Evolutionary conservation across 208 protist genomes (phyloP), one percentile per base, ranked within the genome.

Genomic region (Entamoeba moshkovskii): DNA sequence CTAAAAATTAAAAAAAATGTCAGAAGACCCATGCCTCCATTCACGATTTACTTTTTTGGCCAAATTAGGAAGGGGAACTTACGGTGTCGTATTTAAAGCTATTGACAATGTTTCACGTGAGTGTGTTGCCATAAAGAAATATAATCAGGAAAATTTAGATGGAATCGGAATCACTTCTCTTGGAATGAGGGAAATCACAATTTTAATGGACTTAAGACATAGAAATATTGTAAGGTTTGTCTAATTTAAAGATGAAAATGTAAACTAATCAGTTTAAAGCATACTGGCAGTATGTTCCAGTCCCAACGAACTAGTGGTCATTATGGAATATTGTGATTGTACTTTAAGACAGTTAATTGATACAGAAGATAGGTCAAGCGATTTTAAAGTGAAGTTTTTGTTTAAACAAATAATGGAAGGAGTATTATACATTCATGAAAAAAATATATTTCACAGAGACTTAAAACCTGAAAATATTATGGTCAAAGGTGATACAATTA

Each of bases 391-490:
- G 29, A 11, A 38, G 3, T 52, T 38, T 16, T 45, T 94, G 16
- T 85, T 94, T 49, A 85, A 66, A 25, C 93, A 93, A 66, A 38
- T 49, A 1, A 94, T 99, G 46, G 98, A 99, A 95, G 97, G 97
- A 13, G 95, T 99, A 22, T 96, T 97, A 8, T 98, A 98, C 96
- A 96, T 99, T 95, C 98, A 99, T 96, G 98, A 98, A 66, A 94
- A 96, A 47, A 98, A 98, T 18, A 98, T 98, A 96, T 92, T 95
- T 45, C 98, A 98, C 94, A 95, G 98, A 25, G 98, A 99, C 94
- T 95, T 99, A 92, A 99, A 99, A 95, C 98, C 98, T 42, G 98
- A 99, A 96, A 99, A 99, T 96, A 95, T 99, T 18, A 97, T 99
- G n/a, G 94, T 97, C 1, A 95, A 52, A 93, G 13, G 42, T 46